Evolutionary conservation across 1,284 basidiomycete genomes (phyloP).

Genomic region (Xerocomus cyaneibrunnescens): DNA sequence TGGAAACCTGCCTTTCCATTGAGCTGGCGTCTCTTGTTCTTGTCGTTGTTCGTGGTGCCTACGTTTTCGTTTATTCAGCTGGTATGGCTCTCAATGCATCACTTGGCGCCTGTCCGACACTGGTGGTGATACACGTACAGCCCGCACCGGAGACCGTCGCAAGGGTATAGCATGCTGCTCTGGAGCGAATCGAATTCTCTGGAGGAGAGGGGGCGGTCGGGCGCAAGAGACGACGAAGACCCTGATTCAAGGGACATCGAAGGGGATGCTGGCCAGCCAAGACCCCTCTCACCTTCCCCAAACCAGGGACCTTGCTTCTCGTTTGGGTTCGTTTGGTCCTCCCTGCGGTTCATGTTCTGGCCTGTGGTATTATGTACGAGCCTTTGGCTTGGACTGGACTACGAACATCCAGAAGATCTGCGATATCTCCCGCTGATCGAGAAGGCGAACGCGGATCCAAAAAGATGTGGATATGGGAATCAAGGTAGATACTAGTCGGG

Average conservation of each 20-base stretch:
- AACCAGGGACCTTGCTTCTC: background rate
- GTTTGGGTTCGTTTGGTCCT: background rate
- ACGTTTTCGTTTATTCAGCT: slow-evolving; percentile 13
- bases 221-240: background rate
- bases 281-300: background rate
- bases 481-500: slow-evolving; percentile 6
- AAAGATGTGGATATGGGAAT: slow-evolving; percentile 19
- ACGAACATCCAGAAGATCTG: slow-evolving; percentile 13
- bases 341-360: slow-evolving; percentile 11
- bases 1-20: slow-evolving; percentile 20
- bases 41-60: slow-evolving; percentile 17
- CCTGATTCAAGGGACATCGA: background rate
- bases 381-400: slow-evolving; percentile 11
- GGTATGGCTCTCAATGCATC: background rate
- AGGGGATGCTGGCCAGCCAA: background rate
- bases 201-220: background rate
- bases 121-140: background rate
- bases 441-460: slow-evolving; percentile 14
- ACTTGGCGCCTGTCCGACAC: background rate
- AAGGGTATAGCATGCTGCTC: slow-evolving; percentile 10
- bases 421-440: slow-evolving; percentile 17
- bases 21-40: slow-evolving; percentile 22
- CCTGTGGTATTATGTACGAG: background rate
- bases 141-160: background rate
- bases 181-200: slow-evolving; percentile 8